A percentile compares a stretch with the other conserved stretches of the same genome.
These are phyloP conservation scores for Xylaria sp. DNA, from an alignment of 2,329 filamentous ascomycete species.

Conservation along the genomic window DNA sequence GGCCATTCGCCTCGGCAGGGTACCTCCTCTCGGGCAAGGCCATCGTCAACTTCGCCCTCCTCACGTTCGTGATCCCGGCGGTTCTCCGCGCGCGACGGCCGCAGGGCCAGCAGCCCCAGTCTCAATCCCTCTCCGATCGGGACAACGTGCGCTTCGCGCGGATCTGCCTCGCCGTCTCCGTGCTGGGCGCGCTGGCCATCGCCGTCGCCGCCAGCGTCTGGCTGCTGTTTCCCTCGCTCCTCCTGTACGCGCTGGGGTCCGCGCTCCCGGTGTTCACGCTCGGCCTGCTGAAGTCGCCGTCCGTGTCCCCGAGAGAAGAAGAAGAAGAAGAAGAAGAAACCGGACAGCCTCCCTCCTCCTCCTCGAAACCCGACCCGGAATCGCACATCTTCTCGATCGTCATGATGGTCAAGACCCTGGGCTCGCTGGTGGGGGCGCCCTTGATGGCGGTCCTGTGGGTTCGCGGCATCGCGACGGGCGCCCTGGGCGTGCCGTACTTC, in stretches of 20 bases:
- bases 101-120: conserved; percentile 8
- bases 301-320: conserved; percentile 36
- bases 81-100: conserved; percentile 36
- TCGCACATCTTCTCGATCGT: conserved; percentile 53
- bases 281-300: conserved; percentile 50
- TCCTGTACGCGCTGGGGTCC: conserved; percentile 52
- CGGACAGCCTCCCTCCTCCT: conserved; percentile 6
- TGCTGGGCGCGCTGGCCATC: conserved; percentile 48
- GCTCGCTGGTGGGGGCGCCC: conserved; percentile 50
- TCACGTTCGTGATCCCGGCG: conserved; percentile 46
- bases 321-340: no score
- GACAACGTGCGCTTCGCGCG: conserved; percentile 41
- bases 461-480: conserved; percentile 42
- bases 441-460: conserved; percentile 53
- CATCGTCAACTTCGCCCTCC: conserved; percentile 49
- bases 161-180: conserved; percentile 42
- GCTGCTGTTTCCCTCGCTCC: conserved; percentile 46
- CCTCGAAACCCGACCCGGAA: conserved; percentile 41
- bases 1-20: conserved; percentile 50
- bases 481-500: conserved; percentile 45
- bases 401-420: conserved; percentile 53
- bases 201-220: conserved; percentile 42
- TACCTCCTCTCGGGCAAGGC: conserved; percentile 53
- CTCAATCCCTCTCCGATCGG: conserved; percentile 31
- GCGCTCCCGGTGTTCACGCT: conserved; percentile 54